Conservation (phyloP, 805 yeast species). For the Debaryomyces hansenii region DNA sequence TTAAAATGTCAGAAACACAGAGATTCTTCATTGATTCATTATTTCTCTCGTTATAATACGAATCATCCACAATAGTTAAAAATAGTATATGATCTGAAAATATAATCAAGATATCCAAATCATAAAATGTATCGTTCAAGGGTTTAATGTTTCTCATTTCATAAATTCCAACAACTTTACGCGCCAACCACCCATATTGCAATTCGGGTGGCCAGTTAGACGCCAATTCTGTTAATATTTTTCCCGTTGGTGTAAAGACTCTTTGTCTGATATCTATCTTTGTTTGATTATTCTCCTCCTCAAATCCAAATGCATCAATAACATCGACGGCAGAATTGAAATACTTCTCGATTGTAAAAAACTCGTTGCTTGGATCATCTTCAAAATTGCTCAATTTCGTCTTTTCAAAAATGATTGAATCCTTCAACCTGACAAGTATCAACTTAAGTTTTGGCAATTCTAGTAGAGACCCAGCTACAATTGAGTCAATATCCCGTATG, state of each 20-base stretch:
- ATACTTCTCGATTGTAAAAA: constrained; percentile 33
- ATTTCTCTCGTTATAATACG: constrained; percentile 26
- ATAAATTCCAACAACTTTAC: constrained; percentile 79
- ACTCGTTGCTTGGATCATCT: constrained; percentile 22
- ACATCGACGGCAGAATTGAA: constrained; percentile 59
- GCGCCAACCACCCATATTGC: constrained; percentile 83
- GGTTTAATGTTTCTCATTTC: constrained; percentile 35
- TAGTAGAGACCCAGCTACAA: constrained; percentile 63
- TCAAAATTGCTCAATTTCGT: constrained; percentile 17
- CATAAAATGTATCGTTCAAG: constrained; percentile 7
- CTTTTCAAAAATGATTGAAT: constrained; percentile 46
- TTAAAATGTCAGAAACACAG: constrained; percentile 72
- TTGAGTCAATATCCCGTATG: constrained; percentile 32
- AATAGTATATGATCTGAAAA: constrained; percentile 81
- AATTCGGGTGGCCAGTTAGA: constrained; percentile 84
- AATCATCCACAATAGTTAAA: constrained; percentile 51
- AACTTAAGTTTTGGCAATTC: constrained; percentile 72
- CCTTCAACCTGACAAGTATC: constrained; percentile 60
- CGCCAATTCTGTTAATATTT: constrained; percentile 80
- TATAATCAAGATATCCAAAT: constrained; percentile 59
- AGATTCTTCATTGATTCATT: constrained; percentile 42
- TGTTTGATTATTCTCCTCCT: constrained; percentile 16
- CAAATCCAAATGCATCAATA: constrained; percentile 77
- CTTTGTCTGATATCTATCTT: constrained; percentile 40
- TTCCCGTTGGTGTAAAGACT: constrained; percentile 89